A percentile compares a stretch with the other conserved stretches of the same genome.
Conservation (phyloP, 805 yeast species). For the Hanseniaspora guilliermondii region DNA sequence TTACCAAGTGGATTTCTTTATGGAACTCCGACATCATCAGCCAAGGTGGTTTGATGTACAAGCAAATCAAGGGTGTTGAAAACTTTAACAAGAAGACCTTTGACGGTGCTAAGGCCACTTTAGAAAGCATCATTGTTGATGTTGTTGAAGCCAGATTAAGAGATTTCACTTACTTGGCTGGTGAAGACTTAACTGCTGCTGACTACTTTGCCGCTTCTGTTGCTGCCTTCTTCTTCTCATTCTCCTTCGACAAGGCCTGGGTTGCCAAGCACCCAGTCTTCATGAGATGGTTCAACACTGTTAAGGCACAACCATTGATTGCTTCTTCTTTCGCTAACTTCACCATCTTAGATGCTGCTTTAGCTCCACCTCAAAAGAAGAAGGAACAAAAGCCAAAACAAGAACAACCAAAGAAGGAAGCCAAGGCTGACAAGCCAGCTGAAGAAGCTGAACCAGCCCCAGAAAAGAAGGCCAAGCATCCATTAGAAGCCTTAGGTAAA, state of each 20-base stretch:
- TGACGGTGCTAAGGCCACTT: conserved; percentile 16
- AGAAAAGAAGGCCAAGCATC: conserved; percentile 64
- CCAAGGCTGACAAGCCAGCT: background rate
- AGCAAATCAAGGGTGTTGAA: conserved; percentile 46
- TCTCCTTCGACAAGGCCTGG: conserved; percentile 52
- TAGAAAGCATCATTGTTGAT: conserved; percentile 30
- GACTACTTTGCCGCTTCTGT: conserved; percentile 45
- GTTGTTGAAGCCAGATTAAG: conserved; percentile 46
- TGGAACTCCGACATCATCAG: conserved; percentile 55
- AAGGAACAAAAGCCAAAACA: conserved; percentile 36
- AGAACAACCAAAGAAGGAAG: conserved; percentile 25
- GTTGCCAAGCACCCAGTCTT: conserved; percentile 48
- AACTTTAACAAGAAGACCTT: conserved; percentile 67
- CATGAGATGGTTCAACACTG: conserved; percentile 62
- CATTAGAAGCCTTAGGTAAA: conserved; percentile 71
- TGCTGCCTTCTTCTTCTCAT: conserved; percentile 42
- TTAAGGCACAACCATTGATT: conserved; percentile 32
- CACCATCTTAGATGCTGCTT: conserved; percentile 52
- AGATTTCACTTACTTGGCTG: conserved; percentile 54
- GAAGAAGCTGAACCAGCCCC: conserved; percentile 17
- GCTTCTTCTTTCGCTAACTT: conserved; percentile 38
- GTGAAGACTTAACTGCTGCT: conserved; percentile 54
- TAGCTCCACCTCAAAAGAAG: conserved; percentile 71
- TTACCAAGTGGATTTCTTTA: conserved; percentile 69
- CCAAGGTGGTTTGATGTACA: conserved; percentile 38